Conservation (phyloP, 352 stramenopile genomes). For the Phytophthora nicotianae region DNA sequence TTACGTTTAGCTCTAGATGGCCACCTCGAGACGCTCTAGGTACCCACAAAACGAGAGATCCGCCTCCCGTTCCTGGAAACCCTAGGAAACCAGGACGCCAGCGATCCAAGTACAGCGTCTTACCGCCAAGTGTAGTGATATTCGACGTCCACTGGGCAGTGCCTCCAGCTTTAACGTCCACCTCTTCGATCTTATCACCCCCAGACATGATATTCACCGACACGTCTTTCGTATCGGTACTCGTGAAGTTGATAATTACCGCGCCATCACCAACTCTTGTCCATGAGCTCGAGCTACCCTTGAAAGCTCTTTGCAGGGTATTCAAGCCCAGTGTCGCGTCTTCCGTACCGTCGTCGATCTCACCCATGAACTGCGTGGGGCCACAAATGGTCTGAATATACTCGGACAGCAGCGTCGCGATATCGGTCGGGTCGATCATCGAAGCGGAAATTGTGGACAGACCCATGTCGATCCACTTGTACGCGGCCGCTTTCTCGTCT, state of each 20-base stretch:
- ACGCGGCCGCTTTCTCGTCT: constrained; percentile 29
- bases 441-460: constrained; percentile 41
- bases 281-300: constrained; percentile 40
- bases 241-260: constrained; percentile 42
- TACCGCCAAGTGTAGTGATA: constrained; percentile 37
- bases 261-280: constrained; percentile 29
- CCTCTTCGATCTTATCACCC: constrained; percentile 34
- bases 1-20: constrained; percentile 42
- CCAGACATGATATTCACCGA: constrained; percentile 46
- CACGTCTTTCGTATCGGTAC: constrained; percentile 41
- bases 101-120: constrained; percentile 67
- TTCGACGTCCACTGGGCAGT: constrained; percentile 38
- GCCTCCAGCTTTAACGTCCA: constrained; percentile 32
- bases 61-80: constrained; percentile 55
- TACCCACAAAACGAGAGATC: constrained; percentile 59
- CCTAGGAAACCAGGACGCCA: constrained; percentile 54
- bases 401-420: constrained; percentile 42
- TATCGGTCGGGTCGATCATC: constrained; percentile 45
- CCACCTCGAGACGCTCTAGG: constrained; percentile 39
- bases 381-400: constrained; percentile 62
- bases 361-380: constrained; percentile 45
- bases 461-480: constrained; percentile 43
- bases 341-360: constrained; percentile 49
- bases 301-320: constrained; percentile 43
- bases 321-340: constrained; percentile 41